Base-by-base conservation (phyloP, 2,329 filamentous ascomycete genomes). In the Xylaria sp. region DNA sequence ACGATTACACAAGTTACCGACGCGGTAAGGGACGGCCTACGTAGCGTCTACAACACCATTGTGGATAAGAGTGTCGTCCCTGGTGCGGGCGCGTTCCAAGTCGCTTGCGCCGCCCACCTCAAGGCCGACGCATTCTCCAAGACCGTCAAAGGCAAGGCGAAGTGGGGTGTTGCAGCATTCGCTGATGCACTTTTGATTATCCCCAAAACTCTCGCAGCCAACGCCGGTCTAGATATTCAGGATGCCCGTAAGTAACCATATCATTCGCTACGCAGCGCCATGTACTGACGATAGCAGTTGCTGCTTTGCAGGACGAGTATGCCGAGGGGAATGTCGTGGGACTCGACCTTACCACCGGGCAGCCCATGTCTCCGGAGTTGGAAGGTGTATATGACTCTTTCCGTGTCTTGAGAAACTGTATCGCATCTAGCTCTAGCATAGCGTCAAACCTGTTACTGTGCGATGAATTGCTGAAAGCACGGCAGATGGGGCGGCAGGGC, bases 41-140 rank as follows among this genome's bases (percentile, higher is more conserved):
- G 96, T 78, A 97, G 94, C 80, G 96, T 98, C 59, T 98, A 98
- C 89, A 99, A 99, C 86, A 97, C 97, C 87, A 98, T 99, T 80
- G 95, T 98, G n/a, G 96, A 99, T 81, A 90, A 91, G 83, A 95
- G 92, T 75, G 96, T 99, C 23, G 94, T 99, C 32, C 96, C 96
- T 1, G 96, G 96, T 68, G 96, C 90, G 67, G 96, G 96, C 76
- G 93, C 96, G 59, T 99, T 97, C 89, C 96, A 99, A 82, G 91
- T 99, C 55, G 94, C 96, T 39, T 97, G 93, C 76, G 94, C 94
- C 28, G 87, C 90, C 56, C 94, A 97, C 81, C 86, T 99, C 71
- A 92, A 92, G 80, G 94, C 94, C 73, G 94, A 97, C 77, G 88
- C 88, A 20, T 97, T 98, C 84, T 87, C 87, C 76, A 97, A 94